Conservation (phyloP, 2,329 filamentous ascomycete species). For the Trichoderma polysporum region DNA sequence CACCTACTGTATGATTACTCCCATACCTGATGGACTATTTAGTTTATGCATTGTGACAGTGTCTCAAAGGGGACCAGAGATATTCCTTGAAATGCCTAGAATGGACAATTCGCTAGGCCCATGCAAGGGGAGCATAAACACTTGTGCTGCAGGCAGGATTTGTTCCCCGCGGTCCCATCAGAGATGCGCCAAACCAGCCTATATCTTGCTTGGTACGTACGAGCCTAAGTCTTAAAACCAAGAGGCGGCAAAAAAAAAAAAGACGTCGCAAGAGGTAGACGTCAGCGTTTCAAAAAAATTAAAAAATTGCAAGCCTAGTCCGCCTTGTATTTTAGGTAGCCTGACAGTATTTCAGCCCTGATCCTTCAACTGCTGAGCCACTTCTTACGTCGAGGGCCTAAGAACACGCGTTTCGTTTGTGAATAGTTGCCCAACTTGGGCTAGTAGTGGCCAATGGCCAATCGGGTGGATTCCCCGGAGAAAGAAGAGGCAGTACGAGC, state of each 20-base stretch:
- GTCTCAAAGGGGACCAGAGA: too few relatives aligned
- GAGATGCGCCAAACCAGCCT: too few relatives aligned
- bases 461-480: background rate
- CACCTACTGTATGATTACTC: background rate
- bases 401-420: background rate
- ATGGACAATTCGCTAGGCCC: background rate
- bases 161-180: background rate
- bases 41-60: background rate
- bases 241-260: background rate
- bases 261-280: background rate
- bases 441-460: background rate
- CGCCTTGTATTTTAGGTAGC: background rate
- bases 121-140: conserved; percentile 4
- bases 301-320: too few relatives aligned
- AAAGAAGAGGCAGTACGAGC: background rate
- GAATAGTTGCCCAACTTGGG: background rate
- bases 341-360: background rate
- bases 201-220: background rate
- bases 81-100: background rate
- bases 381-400: background rate
- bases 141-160: background rate
- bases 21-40: background rate
- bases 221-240: background rate
- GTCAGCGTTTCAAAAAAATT: background rate
- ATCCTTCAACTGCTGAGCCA: background rate